A percentile compares a stretch with the other conserved stretches of the same genome.
phyloP scores from a whole-genome alignment of 2,329 filamentous ascomycete genomes.

The Paecilomyces fulvus region DNA sequence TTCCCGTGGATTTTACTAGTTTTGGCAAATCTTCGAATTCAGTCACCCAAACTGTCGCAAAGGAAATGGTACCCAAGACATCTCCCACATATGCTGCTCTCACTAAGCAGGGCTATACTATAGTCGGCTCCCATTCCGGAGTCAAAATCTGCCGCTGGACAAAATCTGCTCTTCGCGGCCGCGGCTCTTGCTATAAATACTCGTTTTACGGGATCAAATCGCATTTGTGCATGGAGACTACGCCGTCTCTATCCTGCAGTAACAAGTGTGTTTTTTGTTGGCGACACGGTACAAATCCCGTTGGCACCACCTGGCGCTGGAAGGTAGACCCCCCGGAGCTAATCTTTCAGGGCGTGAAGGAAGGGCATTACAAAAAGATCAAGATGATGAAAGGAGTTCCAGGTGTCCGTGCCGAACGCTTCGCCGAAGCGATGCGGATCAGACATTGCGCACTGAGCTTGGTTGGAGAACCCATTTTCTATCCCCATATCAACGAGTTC shows the following conservation, averaged over 20 bases:
- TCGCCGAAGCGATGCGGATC: conserved; percentile 86
- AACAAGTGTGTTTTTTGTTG: conserved; percentile 99
- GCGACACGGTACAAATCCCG: conserved; percentile 94
- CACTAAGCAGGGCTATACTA: conserved; percentile 94
- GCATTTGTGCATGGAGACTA: conserved; percentile 97
- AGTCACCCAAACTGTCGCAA: conserved; percentile 40
- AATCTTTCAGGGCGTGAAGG: conserved; percentile 85
- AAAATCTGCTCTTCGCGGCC: conserved; percentile 86
- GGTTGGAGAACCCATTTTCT: conserved; percentile 97
- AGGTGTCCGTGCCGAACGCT: conserved; percentile 83
- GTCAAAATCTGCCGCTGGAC: conserved; percentile 99
- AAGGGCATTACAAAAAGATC: conserved; percentile 92
- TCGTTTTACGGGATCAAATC: conserved; percentile 96
- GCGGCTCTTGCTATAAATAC: conserved; percentile 95
- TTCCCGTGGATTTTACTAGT: conserved; percentile 76
- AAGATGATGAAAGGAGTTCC: conserved; percentile 94
- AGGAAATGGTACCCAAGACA: conserved; percentile 89
- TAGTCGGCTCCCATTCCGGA: conserved; percentile 88
- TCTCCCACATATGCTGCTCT: conserved; percentile 83
- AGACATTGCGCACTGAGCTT: conserved; percentile 85
- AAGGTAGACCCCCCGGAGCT: conserved; percentile 81
- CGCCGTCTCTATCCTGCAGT: conserved; percentile 86
- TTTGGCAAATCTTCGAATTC: conserved; percentile 37
- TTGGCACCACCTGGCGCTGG: conserved; percentile 96
- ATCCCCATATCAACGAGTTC: conserved; percentile 94